Evolutionary conservation across 2,329 filamentous ascomycete genomes (phyloP), one percentile per base, ranked within the genome.

Genomic region (Magnaporthiopsis rhizophila): DNA sequence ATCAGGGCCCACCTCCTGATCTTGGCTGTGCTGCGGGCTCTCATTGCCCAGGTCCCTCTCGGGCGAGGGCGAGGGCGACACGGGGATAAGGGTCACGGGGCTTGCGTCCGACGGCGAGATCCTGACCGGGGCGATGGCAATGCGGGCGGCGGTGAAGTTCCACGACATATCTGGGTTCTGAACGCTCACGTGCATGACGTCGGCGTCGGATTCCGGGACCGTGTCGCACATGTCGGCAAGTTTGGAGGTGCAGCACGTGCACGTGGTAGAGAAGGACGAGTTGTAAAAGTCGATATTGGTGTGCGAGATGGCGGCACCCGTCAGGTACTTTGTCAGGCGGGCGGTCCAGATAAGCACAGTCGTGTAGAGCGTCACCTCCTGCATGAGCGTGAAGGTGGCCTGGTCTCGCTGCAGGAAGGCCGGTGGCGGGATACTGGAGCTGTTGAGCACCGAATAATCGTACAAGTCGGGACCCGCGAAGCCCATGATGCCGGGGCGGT

Each of bases 261-360:
- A 69, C 11, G 34, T 59, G 13, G 67, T 65, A 38, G 64, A 63
- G 34, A 69, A 69, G n/a, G 68, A 65, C 18, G 53, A 24, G 12
- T 63, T 67, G 36, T 68, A 65, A 56, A 69, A 69, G 28, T 69
- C 65, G 21, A 66, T 65, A 59, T 64, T 65, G 1, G 64, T 64
- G 3, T 66, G 64, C 28, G 62, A 64, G 0, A 45, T 62, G 6
- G 67, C 66, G 0, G 68, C 68, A 5, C 63, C 62, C n/a, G 45
- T 61, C 4, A 69, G 65, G 58, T 69, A 69, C 26, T 65, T 66
- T 60, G 64, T 64, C 58, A 69, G 62, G 2, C 68, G 66, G 8
- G 59, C 63, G 24, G 65, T 64, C 68, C 68, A 69, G 12, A 69
- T 64, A 9, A 67, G 63, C 32, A 67, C 66, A 0, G 68, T 69